Evolutionary conservation across 495 filamentous ascomycete species (phyloP), one percentile per base, ranked within the genome.

Genomic region (Oidiodendron maius): DNA sequence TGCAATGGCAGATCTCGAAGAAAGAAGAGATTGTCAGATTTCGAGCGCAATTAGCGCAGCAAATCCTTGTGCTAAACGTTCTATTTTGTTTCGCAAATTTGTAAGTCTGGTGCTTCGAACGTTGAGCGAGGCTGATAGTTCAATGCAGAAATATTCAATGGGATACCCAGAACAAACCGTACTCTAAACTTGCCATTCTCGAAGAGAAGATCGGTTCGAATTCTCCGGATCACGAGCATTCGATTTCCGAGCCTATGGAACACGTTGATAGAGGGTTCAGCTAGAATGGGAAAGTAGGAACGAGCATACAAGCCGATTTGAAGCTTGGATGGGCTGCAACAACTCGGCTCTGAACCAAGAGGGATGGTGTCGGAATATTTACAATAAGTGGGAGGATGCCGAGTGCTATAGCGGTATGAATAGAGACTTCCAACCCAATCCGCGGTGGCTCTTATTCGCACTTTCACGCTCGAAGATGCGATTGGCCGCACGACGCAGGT

Each of bases 401-500:
- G 9, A 11, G 23, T 6, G 22, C 22, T 26, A 15, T 44, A 24
- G 12, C 2, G 18, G 15, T 28, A 28, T 8, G 9, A 44, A 18
- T 8, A 25, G 3, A 9, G 17, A 22, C 22, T 25, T 28, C 24
- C 23, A 30, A 44, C 4, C 21, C 18, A 17, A 26, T 20, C 23
- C 3, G 41, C 13, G 13, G 10, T 12, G 22, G 13, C 41, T 3
- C 5, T 44, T 11, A 5, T 44, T 25, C 41, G 22, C 26, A 25
- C 41, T 10, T 44, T 44, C 23, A 30, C 23, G 13, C n/a, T 44
- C 9, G 41, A 44, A 28, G 41, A 28, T 15, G 41, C 41, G 6
- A 11, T 44, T 26, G 22, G 41, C 8, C 28, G 28, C 8, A n/a
- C 5, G 3, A 22, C 18, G 3, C n/a, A 18, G 13, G 5, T 26